Conservation (phyloP, 2,329 filamentous ascomycete genomes). For the Albophoma yamanashiensis region DNA sequence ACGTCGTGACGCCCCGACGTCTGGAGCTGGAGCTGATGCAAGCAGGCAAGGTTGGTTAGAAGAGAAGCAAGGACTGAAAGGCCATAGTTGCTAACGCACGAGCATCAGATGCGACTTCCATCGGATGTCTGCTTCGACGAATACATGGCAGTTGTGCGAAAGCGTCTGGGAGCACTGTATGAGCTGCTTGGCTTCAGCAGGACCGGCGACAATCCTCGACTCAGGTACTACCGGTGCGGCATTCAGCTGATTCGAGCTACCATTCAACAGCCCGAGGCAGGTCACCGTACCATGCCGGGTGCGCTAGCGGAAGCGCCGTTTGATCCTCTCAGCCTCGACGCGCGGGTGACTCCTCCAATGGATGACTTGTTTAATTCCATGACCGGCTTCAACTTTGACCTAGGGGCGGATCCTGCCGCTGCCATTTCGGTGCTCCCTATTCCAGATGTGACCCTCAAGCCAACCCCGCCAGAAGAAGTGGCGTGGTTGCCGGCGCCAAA, state of each 20-base stretch:
- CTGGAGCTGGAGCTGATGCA: constrained; percentile 41
- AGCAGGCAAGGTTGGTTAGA: constrained; percentile 36
- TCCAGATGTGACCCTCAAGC: constrained; percentile 6
- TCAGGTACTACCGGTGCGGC: constrained; percentile 29
- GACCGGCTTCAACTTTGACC: constrained; percentile 9
- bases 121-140: constrained; percentile 25
- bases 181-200: constrained; percentile 1
- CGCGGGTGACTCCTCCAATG: not conserved
- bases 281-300: not conserved
- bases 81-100: not conserved
- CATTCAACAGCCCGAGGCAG: constrained; percentile 13
- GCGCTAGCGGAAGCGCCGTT: not conserved
- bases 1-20: constrained; percentile 29
- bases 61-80: not conserved
- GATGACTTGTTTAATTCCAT: constrained; percentile 11
- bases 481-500: not conserved
- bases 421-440: not conserved
- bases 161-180: constrained; percentile 34
- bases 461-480: not conserved
- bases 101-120: constrained; percentile 23
- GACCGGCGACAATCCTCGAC: constrained; percentile 17
- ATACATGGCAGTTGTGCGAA: constrained; percentile 29
- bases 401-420: not conserved
- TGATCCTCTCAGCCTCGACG: not conserved
- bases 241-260: constrained; percentile 30